These are phyloP conservation scores for Rhodosporidiobolus odoratus DNA, from an alignment of 768 basidiomycete genomes.

Conservation along the genomic window DNA sequence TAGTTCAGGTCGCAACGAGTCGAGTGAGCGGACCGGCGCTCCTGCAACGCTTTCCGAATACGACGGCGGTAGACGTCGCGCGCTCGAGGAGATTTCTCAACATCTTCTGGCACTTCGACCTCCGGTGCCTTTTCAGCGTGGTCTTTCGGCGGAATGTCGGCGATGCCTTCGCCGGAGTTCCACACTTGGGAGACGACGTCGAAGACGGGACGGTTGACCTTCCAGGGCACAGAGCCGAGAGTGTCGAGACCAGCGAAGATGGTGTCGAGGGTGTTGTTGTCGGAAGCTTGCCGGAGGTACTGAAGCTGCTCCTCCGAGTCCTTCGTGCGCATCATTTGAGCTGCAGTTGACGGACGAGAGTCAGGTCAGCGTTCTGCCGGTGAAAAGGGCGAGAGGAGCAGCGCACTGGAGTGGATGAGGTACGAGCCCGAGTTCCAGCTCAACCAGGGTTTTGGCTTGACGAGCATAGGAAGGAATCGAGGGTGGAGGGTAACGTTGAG, in stretches of 20 bases:
- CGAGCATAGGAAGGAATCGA: slow-evolving; percentile 90
- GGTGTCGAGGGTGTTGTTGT: slow-evolving; percentile 68
- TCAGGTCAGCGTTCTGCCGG: neutral
- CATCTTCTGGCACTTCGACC: slow-evolving; percentile 53
- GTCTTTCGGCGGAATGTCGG: slow-evolving; percentile 73
- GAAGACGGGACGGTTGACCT: slow-evolving; percentile 71
- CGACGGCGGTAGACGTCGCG: slow-evolving; percentile 57
- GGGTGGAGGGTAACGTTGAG: slow-evolving; percentile 73
- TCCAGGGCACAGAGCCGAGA: slow-evolving; percentile 83
- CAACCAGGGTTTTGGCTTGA: slow-evolving; percentile 83
- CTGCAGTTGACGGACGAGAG: slow-evolving; percentile 46
- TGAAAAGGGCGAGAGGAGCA: slow-evolving; percentile 11
- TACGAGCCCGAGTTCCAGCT: slow-evolving; percentile 74
- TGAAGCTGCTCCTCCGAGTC: slow-evolving; percentile 72
- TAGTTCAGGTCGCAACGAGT: slow-evolving; percentile 91
- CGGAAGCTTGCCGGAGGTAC: slow-evolving; percentile 70
- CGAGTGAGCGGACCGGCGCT: slow-evolving; percentile 59
- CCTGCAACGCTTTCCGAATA: slow-evolving; percentile 35
- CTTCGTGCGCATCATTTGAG: slow-evolving; percentile 83
- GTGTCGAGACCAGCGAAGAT: slow-evolving; percentile 86
- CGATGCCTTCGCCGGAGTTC: slow-evolving; percentile 76
- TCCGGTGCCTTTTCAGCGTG: slow-evolving; percentile 53
- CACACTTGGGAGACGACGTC: slow-evolving; percentile 71
- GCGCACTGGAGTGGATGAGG: slow-evolving; percentile 66
- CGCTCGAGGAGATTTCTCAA: slow-evolving; percentile 54